These are phyloP conservation scores for Nectriaceae sp. DNA, from an alignment of 2,329 filamentous ascomycete species.

Conservation along the genomic window DNA sequence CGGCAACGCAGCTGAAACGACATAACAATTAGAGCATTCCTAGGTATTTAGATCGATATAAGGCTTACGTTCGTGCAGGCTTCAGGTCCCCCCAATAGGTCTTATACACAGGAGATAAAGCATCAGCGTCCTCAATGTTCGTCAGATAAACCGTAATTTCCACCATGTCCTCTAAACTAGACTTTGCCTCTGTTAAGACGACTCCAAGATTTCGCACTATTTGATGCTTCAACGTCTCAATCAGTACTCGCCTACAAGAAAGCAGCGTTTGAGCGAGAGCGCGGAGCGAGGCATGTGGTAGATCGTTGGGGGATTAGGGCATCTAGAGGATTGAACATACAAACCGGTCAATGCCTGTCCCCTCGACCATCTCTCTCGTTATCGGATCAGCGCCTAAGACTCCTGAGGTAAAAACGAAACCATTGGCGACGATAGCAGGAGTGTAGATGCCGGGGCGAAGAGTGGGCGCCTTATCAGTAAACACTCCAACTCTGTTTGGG, in stretches of 20 bases:
- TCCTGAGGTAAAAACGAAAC: slow-evolving; percentile 68
- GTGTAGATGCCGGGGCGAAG: slow-evolving; percentile 12
- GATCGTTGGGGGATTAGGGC: no score
- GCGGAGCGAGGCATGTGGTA: no score
- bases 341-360: slow-evolving; percentile 65
- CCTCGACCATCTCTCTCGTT: slow-evolving; percentile 58
- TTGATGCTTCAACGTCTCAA: slow-evolving; percentile 39
- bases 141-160: slow-evolving; percentile 71
- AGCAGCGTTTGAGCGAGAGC: no score
- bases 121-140: slow-evolving; percentile 69
- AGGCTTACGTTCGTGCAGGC: slow-evolving; percentile 33
- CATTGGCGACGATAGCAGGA: slow-evolving; percentile 47
- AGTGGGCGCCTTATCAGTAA: slow-evolving; percentile 16
- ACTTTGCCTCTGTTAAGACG: slow-evolving; percentile 67
- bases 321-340: no score
- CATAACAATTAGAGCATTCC: neutral
- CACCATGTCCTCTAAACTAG: slow-evolving; percentile 62
- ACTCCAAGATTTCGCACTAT: slow-evolving; percentile 69
- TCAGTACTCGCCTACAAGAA: neutral
- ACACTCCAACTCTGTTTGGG: slow-evolving; percentile 8
- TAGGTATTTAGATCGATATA: neutral
- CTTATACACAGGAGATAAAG: slow-evolving; percentile 71
- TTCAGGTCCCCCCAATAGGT: slow-evolving; percentile 59
- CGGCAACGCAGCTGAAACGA: slow-evolving; percentile 19
- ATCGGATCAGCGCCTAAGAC: slow-evolving; percentile 63